Percentiles rank a stretch among this genome's conserved stretches.
These are phyloP conservation scores for Fusarium duplospermum DNA, from an alignment of 2,329 filamentous ascomycete species.

Conservation along the genomic window DNA sequence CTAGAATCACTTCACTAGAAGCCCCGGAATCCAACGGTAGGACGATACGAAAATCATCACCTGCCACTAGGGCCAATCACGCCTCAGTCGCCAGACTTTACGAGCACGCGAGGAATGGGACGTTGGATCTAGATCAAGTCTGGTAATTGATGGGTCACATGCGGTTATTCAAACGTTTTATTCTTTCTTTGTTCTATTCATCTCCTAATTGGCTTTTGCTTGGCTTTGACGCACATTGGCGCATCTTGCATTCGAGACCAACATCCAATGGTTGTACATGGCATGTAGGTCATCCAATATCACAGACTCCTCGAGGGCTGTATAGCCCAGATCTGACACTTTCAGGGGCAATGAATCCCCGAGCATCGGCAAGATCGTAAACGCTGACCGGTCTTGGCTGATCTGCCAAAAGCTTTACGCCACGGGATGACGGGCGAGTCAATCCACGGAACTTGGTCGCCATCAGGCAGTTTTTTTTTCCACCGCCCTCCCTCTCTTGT, in stretches of 20 bases:
- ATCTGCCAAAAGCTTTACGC: conserved; percentile 16
- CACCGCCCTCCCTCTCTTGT: conserved; percentile 1
- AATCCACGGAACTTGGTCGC: conserved; percentile 15
- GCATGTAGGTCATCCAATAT: not conserved
- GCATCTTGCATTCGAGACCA: not conserved
- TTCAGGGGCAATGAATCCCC: conserved; percentile 7
- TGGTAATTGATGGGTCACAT: conserved; percentile 1
- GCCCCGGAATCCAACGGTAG: conserved; percentile 7
- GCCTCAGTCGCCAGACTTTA: not conserved
- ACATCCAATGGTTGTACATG: not conserved
- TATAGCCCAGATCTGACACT: conserved; percentile 9
- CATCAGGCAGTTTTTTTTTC: not conserved
- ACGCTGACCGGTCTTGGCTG: conserved; percentile 1
- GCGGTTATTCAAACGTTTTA: not conserved
- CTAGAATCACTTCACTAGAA: not conserved
- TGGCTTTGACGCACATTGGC: conserved; percentile 8
- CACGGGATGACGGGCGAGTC: conserved; percentile 12
- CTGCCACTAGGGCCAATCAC: not conserved
- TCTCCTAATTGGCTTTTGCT: not conserved
- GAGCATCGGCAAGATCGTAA: not conserved
- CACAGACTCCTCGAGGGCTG: conserved; percentile 7
- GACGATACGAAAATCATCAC: conserved; percentile 7
- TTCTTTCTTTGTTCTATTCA: not conserved
- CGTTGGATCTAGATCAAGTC: not conserved
- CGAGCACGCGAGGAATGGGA: conserved; percentile 13